Conservation (phyloP, 306 rosid species). For the Myrica gale region DNA sequence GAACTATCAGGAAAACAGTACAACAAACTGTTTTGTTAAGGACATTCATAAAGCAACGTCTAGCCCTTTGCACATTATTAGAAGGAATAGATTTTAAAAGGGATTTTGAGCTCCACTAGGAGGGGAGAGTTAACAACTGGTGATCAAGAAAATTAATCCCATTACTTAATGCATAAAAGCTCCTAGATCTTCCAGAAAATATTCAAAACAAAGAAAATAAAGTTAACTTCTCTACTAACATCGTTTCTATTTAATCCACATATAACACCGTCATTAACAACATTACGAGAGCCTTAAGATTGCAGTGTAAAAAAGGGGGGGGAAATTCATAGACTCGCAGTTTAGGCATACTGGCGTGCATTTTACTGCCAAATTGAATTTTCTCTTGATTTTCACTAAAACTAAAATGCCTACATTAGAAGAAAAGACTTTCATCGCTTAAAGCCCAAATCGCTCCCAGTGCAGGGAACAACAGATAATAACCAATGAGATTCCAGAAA, state of each 20-base stretch:
- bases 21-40: not conserved
- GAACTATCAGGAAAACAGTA: not conserved
- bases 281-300: not conserved
- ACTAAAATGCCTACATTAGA: not conserved
- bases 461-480: not conserved
- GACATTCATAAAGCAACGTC: not conserved
- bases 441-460: not conserved
- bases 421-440: not conserved
- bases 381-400: not conserved
- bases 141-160: not conserved
- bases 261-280: not conserved
- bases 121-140: not conserved
- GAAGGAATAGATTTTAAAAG: not conserved
- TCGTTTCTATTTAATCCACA: not conserved
- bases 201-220: not conserved
- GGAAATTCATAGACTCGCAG: not conserved
- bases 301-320: not conserved
- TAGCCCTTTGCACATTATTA: no score
- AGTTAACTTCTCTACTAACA: not conserved
- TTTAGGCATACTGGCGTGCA: not conserved
- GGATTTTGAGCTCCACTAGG: not conserved
- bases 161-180: not conserved
- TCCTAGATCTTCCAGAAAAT: not conserved
- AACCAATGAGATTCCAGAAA: not conserved
- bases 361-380: not conserved